Percentiles rank a stretch among this genome's conserved stretches.
These are phyloP conservation scores for Gloeostereum incarnatum DNA, from an alignment of 768 basidiomycete species.

Conservation along the genomic window DNA sequence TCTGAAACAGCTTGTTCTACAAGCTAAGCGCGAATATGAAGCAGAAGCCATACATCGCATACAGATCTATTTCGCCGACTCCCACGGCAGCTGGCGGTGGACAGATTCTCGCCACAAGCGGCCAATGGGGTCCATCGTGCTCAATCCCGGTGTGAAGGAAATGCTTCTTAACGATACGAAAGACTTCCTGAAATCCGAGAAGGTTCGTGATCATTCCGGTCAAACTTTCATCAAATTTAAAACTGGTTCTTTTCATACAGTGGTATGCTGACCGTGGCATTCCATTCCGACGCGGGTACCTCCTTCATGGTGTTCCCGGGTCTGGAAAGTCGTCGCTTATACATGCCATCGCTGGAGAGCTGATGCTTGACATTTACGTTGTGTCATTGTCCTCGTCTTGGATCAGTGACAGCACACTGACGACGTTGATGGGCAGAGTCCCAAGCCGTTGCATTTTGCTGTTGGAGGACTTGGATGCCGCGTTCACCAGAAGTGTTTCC, in stretches of 20 bases:
- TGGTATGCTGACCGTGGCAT: conserved; percentile 95
- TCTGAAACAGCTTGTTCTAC: conserved; percentile 81
- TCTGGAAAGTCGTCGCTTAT: conserved; percentile 79
- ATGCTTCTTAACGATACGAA: conserved; percentile 76
- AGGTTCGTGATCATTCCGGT: conserved; percentile 30
- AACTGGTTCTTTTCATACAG: conserved; percentile 19
- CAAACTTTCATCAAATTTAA: conserved; percentile 3
- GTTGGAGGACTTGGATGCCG: conserved; percentile 86
- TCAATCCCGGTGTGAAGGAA: conserved; percentile 85
- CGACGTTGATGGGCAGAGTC: conserved; percentile 79
- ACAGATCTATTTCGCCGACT: conserved; percentile 86
- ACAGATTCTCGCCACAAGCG: conserved; percentile 59
- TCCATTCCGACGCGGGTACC: conserved; percentile 83
- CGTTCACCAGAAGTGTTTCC: conserved; percentile 68
- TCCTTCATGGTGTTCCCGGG: conserved; percentile 78
- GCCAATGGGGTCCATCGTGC: conserved; percentile 80
- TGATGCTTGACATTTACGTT: conserved; percentile 89
- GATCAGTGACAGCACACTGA: conserved; percentile 83
- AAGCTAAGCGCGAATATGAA: conserved; percentile 86
- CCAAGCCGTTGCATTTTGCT: conserved; percentile 81
- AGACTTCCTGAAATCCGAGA: conserved; percentile 79
- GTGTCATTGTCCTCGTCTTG: conserved; percentile 79
- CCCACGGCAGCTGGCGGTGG: conserved; percentile 83
- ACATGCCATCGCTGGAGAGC: conserved; percentile 72
- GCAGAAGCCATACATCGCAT: conserved; percentile 81